Evolutionary conservation across 164 flowering plant genomes (phyloP).

Genomic region (Vitis rupestris): DNA sequence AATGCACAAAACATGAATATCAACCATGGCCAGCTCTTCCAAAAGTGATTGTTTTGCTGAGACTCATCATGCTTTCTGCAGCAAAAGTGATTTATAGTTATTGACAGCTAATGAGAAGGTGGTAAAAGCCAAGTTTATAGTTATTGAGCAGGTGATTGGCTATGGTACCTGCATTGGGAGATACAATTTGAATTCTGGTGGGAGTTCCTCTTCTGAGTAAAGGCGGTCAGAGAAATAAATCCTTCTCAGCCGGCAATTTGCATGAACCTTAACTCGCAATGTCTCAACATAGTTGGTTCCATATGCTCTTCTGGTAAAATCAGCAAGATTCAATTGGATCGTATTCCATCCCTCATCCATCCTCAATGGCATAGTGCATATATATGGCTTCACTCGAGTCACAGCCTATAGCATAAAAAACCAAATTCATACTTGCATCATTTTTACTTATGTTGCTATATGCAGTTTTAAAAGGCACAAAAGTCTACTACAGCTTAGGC

Average conservation of each 20-base stretch:
- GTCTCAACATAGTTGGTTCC: constrained; percentile 99
- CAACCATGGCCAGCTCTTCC: neutral
- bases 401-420: constrained; percentile 48
- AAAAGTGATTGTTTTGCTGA: neutral
- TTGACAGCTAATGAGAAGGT: neutral
- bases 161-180: constrained; percentile 83
- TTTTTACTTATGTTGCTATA: neutral
- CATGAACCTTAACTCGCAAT: constrained; percentile 95
- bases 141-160: neutral
- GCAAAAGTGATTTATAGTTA: neutral
- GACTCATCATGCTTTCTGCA: constrained; percentile 5
- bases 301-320: constrained; percentile 87
- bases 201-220: constrained; percentile 98
- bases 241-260: constrained; percentile 93
- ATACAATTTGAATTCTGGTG: constrained; percentile 95
- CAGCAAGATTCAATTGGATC: constrained; percentile 91
- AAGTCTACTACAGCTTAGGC: too few relatives aligned
- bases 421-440: neutral
- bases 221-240: constrained; percentile 96
- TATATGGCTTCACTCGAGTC: constrained; percentile 95
- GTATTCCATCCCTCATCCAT: constrained; percentile 99
- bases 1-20: too few relatives aligned
- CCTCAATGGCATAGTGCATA: constrained; percentile 97
- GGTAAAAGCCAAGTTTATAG: neutral
- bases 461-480: too few relatives aligned